Evolutionary conservation across 768 basidiomycete species (phyloP), one percentile per base, ranked within the genome.

Genomic region (Megacollybia marginata): DNA sequence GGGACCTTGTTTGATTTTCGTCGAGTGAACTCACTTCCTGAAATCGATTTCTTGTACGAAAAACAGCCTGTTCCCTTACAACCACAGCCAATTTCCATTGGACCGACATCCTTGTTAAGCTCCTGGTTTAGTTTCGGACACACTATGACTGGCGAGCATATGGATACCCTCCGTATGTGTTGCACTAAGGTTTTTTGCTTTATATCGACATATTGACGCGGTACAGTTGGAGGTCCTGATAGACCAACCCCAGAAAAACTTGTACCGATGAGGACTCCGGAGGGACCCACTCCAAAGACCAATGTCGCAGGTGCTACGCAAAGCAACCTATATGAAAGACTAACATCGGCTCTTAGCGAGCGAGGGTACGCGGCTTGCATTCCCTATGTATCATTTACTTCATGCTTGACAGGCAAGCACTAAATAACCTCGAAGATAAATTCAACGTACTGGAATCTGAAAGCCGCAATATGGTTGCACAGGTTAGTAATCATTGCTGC

Each of bases 401-500:
- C 23, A 40, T 18, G 38, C n/a, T 16, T 16, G 13, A 44, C 13
- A 85, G 83, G n/a, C 79, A 86, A 67, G 67, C 77, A 65, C 67
- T 85, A 4, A 76, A 71, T 15, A 73, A 80, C 51, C 61, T 85
- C 40, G 79, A 84, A 57, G 78, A 83, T 42, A 74, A 74, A 4
- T 78, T 87, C 56, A 76, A 80, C 47, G 72, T 79, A 0, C 62
- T 87, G n/a, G 82, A 80, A 60, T 69, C 78, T 51, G 83, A 83
- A 4, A 85, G 82, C 57, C 78, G 71, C 58, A 75, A 67, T 54
- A 84, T 87, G 83, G 73, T 80, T 1, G 58, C 71, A 1, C 82
- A 87, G 73, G 83, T 82, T 48, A 49, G 33, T 45, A 19, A 34
- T 42, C n/a, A 12, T 20, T 42, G n/a, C 16, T 15, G 19, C 9